phyloP scores from a whole-genome alignment of 2,329 filamentous ascomycete genomes.

The Sporothrix luriei region DNA sequence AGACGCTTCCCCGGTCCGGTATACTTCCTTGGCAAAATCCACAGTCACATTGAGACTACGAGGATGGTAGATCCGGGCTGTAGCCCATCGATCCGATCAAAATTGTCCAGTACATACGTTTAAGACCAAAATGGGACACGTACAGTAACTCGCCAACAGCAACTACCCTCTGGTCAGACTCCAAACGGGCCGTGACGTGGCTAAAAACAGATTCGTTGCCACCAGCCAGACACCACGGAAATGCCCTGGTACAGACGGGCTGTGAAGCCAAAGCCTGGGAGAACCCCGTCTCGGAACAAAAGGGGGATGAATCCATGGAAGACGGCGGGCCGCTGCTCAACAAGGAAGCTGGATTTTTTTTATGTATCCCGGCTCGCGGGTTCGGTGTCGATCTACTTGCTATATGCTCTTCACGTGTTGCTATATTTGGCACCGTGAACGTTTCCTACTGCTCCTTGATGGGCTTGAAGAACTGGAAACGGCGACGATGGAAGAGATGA shows the following conservation, averaged over 20 bases:
- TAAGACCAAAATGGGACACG: not conserved
- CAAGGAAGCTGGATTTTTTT: not conserved
- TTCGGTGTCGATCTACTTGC: not conserved
- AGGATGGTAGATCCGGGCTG: not conserved
- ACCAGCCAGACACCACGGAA: not conserved
- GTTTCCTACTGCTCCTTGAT: not conserved
- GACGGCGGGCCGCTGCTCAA: conserved; percentile 8
- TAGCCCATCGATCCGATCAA: conserved; percentile 3
- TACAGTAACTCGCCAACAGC: too few relatives aligned
- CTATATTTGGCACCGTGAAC: not conserved
- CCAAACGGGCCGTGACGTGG: not conserved
- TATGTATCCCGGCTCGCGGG: conserved; percentile 5
- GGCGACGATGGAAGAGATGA: not conserved
- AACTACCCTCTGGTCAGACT: not conserved
- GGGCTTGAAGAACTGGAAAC: not conserved
- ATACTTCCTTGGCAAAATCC: not conserved
- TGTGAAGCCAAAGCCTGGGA: not conserved
- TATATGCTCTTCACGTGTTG: not conserved
- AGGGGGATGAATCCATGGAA: not conserved
- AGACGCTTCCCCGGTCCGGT: conserved; percentile 10
- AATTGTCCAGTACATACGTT: too few relatives aligned
- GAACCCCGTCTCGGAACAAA: not conserved
- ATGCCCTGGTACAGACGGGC: not conserved
- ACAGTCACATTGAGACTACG: not conserved
- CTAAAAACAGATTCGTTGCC: not conserved